Evolutionary conservation across 768 basidiomycete genomes (phyloP), one percentile per base, ranked within the genome.

Genomic region (Phallus indusiatus): DNA sequence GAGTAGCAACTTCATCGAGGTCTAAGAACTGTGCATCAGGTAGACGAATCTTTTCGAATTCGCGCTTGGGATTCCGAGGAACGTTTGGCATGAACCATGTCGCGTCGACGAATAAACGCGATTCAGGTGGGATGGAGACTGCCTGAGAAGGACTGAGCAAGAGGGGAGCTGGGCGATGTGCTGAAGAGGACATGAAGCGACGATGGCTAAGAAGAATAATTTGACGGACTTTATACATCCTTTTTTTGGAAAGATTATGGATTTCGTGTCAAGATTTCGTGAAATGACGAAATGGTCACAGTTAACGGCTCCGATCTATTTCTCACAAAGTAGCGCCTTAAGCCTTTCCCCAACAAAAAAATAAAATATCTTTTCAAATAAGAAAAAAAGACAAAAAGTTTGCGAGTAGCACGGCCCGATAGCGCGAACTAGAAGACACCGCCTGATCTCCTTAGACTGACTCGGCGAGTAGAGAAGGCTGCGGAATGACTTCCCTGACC

Each of bases 11-110:
- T 54, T 82, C 76, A 70, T 96, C 94, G 22, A 94, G 74, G 68
- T 93, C 87, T 63, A 93, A 77, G 66, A 84, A 89, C 54, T 78
- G 80, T 0, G 92, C 83, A 11, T 79, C 76, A 5, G 87, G 88
- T 35, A 96, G 80, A 35, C 85, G 79, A 62, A 81, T 84, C 24
- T 73, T 69, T 20, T 76, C 68, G 63, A 84, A 94, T 71, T 95
- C 94, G 33, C 80, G 70, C n/a, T 70, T 70, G 1, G 88, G 78
- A 54, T 82, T 82, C 57, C 94, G 81, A 1, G 84, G 76, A 35
- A 86, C 80, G 70, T 85, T 88, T 54, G 94, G 95, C 95, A 97
- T 96, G 70, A 90, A 86, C 95, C 94, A 97, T 53, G 83, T 85
- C 21, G 85, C 83, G 67, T 98, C 95, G 35, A 86, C 75, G 63